Evolutionary conservation across 305 asterid species (phyloP).

Genomic region (Solanum hybrid): DNA sequence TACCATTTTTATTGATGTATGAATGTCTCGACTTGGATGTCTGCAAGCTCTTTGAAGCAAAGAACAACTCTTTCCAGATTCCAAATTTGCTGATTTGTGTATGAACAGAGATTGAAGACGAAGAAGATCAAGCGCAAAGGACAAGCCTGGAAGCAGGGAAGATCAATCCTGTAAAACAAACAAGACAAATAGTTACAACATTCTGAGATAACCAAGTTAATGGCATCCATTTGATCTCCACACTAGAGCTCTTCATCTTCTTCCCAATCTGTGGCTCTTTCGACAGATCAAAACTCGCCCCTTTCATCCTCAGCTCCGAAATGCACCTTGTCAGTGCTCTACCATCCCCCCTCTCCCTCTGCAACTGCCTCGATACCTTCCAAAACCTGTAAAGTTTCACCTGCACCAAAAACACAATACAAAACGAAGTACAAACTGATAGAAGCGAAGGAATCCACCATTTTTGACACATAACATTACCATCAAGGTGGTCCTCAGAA

Average conservation of each 20-base stretch:
- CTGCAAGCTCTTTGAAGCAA: not conserved
- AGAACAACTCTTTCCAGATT: not conserved
- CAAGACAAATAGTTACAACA: constrained; percentile 42
- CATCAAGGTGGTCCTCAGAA: not conserved
- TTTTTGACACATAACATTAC: constrained; percentile 19
- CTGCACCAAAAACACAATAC: constrained; percentile 50
- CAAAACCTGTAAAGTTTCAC: constrained; percentile 64
- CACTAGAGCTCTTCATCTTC: constrained; percentile 93
- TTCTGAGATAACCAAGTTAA: constrained; percentile 59
- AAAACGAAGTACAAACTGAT: constrained; percentile 36
- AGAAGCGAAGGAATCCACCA: constrained; percentile 78
- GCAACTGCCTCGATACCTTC: constrained; percentile 62
- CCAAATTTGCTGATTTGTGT: not conserved
- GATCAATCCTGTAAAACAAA: constrained; percentile 48
- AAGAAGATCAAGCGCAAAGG: constrained; percentile 37
- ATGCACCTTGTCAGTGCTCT: constrained; percentile 61
- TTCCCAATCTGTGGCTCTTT: constrained; percentile 74
- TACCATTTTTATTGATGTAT: not conserved
- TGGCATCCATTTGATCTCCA: constrained; percentile 91
- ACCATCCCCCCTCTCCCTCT: constrained; percentile 55
- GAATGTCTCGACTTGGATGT: not conserved
- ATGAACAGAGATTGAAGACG: not conserved
- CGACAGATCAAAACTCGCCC: constrained; percentile 68
- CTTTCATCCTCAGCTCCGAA: constrained; percentile 95
- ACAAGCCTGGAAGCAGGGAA: constrained; percentile 60